A percentile compares a stretch with the other conserved stretches of the same genome.
phyloP scores from a whole-genome alignment of 805 yeast genomes.

The Candida xiaguanensis region DNA sequence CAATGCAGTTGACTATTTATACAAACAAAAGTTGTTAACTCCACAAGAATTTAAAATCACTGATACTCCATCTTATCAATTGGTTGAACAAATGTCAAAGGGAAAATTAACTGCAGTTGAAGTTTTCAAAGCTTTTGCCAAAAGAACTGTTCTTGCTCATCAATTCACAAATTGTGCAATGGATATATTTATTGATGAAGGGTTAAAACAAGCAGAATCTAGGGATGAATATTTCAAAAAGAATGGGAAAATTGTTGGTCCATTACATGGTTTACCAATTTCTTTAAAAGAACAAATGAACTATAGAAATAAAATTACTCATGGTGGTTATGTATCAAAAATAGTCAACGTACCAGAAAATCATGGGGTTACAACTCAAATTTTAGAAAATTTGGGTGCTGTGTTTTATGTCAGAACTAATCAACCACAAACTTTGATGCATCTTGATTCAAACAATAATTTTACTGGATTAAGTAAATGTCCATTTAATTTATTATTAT shows the following conservation, averaged over 20 bases:
- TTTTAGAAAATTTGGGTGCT: constrained; percentile 39
- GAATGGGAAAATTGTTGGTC: constrained; percentile 52
- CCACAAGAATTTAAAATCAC: constrained; percentile 35
- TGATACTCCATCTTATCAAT: constrained; percentile 26
- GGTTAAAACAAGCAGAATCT: constrained; percentile 50
- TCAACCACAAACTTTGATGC: constrained; percentile 46
- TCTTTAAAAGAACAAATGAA: constrained; percentile 53
- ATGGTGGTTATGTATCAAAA: constrained; percentile 37
- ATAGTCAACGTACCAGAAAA: constrained; percentile 25
- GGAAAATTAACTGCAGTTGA: constrained; percentile 35
- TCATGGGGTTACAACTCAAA: constrained; percentile 30
- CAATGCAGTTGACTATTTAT: constrained; percentile 34
- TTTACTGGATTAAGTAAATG: constrained; percentile 33
- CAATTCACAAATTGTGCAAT: constrained; percentile 44
- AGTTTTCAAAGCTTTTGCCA: constrained; percentile 41
- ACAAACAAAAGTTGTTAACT: constrained; percentile 32
- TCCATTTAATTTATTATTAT: constrained; percentile 35
- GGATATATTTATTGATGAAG: constrained; percentile 53
- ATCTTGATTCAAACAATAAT: constrained; percentile 39
- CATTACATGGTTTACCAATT: constrained; percentile 65
- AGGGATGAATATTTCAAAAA: constrained; percentile 49
- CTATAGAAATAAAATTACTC: constrained; percentile 32
- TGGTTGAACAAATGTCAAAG: constrained; percentile 26
- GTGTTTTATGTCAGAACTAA: constrained; percentile 43
- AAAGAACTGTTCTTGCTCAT: constrained; percentile 40